Conservation (phyloP, 2,329 filamentous ascomycete genomes). For the Colletotrichum horii region DNA sequence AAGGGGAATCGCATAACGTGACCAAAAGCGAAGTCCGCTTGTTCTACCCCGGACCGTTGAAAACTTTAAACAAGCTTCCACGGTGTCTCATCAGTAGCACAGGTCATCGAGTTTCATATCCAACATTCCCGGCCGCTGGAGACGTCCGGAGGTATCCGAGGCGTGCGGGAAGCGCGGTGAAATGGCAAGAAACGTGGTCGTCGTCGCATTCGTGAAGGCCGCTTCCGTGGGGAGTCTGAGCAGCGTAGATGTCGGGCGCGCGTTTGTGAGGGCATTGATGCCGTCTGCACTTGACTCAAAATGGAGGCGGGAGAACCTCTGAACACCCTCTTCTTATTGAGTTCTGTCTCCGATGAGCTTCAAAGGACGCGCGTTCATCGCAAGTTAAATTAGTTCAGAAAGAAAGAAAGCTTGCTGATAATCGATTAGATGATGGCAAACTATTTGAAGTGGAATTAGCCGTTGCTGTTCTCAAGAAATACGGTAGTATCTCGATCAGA, state of each 20-base stretch:
- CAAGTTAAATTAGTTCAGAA: not conserved
- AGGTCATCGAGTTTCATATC: not conserved
- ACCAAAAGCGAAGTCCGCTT: not conserved
- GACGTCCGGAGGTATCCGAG: not conserved
- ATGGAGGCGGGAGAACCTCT: not conserved
- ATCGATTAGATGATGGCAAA: not conserved
- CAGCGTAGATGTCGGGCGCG: not conserved
- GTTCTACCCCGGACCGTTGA: not conserved
- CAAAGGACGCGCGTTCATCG: not conserved
- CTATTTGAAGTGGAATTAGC: not conserved
- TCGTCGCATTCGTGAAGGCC: not conserved
- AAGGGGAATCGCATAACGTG: too few relatives aligned
- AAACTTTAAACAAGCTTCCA: not conserved
- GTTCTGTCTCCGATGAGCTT: not conserved
- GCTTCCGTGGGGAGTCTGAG: not conserved
- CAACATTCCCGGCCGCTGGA: not conserved
- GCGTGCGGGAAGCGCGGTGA: not conserved
- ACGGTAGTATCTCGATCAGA: not conserved
- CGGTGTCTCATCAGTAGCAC: not conserved
- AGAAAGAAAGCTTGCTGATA: not conserved
- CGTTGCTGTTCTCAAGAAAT: accelerated
- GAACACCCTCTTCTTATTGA: not conserved
- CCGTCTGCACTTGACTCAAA: not conserved
- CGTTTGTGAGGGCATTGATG: not conserved
- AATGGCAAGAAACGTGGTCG: not conserved